phyloP scores from a whole-genome alignment of 495 filamentous ascomycete genomes.

The Hypomontagnella monticulosa region DNA sequence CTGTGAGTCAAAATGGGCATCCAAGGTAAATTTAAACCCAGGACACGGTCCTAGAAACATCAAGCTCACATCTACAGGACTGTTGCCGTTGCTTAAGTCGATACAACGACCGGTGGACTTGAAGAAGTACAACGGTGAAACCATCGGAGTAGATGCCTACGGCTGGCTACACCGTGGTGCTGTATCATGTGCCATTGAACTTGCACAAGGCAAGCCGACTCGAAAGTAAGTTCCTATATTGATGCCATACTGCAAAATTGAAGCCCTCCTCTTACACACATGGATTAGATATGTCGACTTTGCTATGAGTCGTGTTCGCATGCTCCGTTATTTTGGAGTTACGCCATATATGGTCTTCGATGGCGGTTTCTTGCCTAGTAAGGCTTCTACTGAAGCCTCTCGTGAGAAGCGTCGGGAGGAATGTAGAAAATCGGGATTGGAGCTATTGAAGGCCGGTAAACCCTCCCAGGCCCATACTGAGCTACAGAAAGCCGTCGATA shows the following conservation, averaged over 20 bases:
- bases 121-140: slow-evolving; percentile 87
- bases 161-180: slow-evolving; percentile 98
- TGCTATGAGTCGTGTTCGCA: slow-evolving; percentile 86
- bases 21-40: slow-evolving; percentile 60
- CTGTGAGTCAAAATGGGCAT: slow-evolving; percentile 70
- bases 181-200: slow-evolving; percentile 87
- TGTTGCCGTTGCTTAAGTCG: slow-evolving; percentile 92
- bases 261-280: slow-evolving; percentile 13
- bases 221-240: slow-evolving; percentile 68
- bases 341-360: slow-evolving; percentile 95
- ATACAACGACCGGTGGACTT: slow-evolving; percentile 90
- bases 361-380: slow-evolving; percentile 94
- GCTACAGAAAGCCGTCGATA: slow-evolving; percentile 94
- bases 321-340: slow-evolving; percentile 93
- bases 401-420: slow-evolving; percentile 75
- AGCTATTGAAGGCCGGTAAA: slow-evolving; percentile 81
- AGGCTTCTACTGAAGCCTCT: slow-evolving; percentile 86
- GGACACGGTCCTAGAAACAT: background rate
- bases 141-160: slow-evolving; percentile 93
- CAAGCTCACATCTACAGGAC: slow-evolving; percentile 60
- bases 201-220: slow-evolving; percentile 88
- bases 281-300: slow-evolving; percentile 84
- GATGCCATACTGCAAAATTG: background rate
- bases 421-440: slow-evolving; percentile 76
- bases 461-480: slow-evolving; percentile 82